Evolutionary conservation across 768 basidiomycete species (phyloP), one percentile per base, ranked within the genome.

Genomic region (Boletus rubescentipes): DNA sequence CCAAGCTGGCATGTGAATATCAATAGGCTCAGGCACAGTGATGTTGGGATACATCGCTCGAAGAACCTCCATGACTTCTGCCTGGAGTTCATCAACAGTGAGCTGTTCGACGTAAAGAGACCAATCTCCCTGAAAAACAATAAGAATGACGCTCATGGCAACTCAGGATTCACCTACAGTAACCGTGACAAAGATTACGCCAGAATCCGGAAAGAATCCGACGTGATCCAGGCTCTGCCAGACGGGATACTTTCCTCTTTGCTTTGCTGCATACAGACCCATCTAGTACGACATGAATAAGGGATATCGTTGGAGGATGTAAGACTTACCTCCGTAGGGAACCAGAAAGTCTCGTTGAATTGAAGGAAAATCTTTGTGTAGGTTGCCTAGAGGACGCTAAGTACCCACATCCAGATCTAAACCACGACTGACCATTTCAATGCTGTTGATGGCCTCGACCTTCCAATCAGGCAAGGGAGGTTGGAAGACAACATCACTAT

Each of bases 341-440:
- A 79, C 80, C 80, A 87, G 65, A 87, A 87, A 23, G 81, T 83
- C 50, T 77, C 62, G 0, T 79, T 73, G 61, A 87, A 87, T 56
- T 83, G 77, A 44, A 87, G 61, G 67, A 86, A 87, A 23, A 87
- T 85, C 66, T 87, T 87, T 3, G 86, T 84, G 56, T 84, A 87
- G 1, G 78, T 84, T 7, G 73, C 76, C 77, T 78, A 44, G 18
- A 9, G n/a, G 16, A 35, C 8, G 3, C 3, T 60, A 46, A 56
- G 55, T 2, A 29, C 14, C 16, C 10, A 4, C 16, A 48, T 8
- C 2, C n/a, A 34, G 38, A n/a, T 3, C 10, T 30, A 37, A 48
- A 15, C 8, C 12, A 23, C 21, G 5, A 41, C 68, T 42, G 29
- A 78, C 83, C 86, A 87, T 86, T 12, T 73, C 73, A 67, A 86